Conservation (phyloP, 2,329 filamentous ascomycete species). For the Exophiala sp. region DNA sequence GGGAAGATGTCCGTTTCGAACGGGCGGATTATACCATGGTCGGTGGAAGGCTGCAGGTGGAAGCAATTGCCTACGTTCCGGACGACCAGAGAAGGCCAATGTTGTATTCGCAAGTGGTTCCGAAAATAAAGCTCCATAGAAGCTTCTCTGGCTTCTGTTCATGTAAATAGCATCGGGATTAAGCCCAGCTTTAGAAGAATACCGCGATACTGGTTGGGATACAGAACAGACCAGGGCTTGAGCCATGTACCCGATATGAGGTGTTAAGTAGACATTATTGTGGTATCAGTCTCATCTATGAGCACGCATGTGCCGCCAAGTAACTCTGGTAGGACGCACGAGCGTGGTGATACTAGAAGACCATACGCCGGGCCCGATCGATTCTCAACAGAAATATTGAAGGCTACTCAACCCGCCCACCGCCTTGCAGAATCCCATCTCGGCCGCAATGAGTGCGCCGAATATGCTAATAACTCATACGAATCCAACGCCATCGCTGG, state of each 20-base stretch:
- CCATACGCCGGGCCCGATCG: no score
- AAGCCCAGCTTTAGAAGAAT: not conserved
- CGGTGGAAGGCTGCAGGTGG: not conserved
- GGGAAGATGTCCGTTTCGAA: not conserved
- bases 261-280: not conserved
- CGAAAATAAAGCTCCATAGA: not conserved
- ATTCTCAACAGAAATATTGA: no score
- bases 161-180: slow-evolving; percentile 2
- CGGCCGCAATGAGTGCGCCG: no score
- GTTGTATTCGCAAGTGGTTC: not conserved
- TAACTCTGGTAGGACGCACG: no score
- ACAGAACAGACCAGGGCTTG: not conserved
- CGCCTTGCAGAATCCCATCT: no score
- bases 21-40: not conserved
- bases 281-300: not conserved
- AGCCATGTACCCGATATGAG: not conserved
- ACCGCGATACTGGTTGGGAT: not conserved
- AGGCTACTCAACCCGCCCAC: no score
- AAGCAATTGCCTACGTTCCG: no score
- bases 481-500: not conserved
- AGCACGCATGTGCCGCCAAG: no score
- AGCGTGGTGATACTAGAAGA: no score
- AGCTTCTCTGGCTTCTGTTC: not conserved
- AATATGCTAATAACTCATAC: no score
- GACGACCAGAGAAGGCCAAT: not conserved